Base-by-base conservation (phyloP, 805 yeast species). In the Teunomyces stri region DNA sequence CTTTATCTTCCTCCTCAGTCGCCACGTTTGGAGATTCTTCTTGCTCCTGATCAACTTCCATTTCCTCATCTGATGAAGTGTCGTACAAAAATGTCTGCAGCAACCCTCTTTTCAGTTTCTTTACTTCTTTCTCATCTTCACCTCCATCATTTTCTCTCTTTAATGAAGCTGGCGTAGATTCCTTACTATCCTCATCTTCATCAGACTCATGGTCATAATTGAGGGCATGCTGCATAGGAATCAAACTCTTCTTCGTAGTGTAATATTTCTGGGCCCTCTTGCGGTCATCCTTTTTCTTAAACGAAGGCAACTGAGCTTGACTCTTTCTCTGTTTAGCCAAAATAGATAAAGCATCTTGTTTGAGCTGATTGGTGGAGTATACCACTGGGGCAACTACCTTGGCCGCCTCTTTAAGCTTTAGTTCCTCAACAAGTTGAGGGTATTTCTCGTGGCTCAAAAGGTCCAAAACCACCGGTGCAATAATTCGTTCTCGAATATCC, bases 401-500 rank as follows among this genome's bases (percentile, higher is more conserved):
- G 5, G 48, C 43, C 6, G 60, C 62, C 33, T 50, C 52, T 50
- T 70, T 63, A 18, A 63, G 64, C 46, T 62, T 69, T 38, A 72
- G 58, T 18, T 66, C 72, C 36, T 63, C 59, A 21, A 72, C 58
- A 15, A 72, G 59, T 3, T 74, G 77, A 1, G 88, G 85, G 57
- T 78, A 85, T 33, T 75, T 76, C 3, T 77, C 79, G 34, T 82
- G 83, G 47, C 79, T 76, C 53, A 89, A 70, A 15, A 77, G 65
- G 27, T 83, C 83, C 45, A 86, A 70, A 13, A 89, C 78, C 1
- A 76, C 72, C 0, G 94, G 89, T 0, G 87, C 90, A 20, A 88
- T 76, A 3, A 87, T 66, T 50, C 89, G 78, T 57, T 83, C 92
- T 53, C 87, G 74, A 20, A 89, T 78, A 65, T 89, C 96, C 50